Conservation (phyloP, 2,329 filamentous ascomycete species). For the Chrysosporium queenslandicum region DNA sequence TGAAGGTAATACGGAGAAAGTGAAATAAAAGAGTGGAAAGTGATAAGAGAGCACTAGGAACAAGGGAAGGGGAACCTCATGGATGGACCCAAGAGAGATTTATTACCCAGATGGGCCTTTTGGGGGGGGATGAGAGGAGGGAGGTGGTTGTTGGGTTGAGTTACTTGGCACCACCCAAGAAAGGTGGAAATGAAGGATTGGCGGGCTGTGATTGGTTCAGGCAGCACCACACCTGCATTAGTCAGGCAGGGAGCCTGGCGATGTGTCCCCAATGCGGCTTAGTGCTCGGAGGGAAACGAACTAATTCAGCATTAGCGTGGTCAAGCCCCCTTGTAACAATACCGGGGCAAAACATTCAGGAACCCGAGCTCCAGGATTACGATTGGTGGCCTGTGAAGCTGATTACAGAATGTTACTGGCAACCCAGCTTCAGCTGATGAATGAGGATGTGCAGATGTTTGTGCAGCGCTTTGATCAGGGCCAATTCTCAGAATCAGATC, state of each 20-base stretch:
- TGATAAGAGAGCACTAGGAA: neutral
- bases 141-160: conserved; percentile 1
- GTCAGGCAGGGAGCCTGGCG: conserved; percentile 5
- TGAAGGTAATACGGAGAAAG: neutral
- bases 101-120: conserved; percentile 3
- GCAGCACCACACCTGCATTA: conserved; percentile 1
- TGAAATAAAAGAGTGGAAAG: neutral
- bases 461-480: no score
- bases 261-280: conserved; percentile 1
- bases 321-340: conserved; percentile 3
- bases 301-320: conserved; percentile 1
- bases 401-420: no score
- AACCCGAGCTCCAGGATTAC: neutral
- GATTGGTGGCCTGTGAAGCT: no score
- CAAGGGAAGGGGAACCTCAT: neutral
- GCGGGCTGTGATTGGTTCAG: conserved; percentile 1
- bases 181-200: neutral
- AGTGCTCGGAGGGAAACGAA: conserved; percentile 8
- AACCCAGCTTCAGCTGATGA: no score
- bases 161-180: conserved; percentile 3
- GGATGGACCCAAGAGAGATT: conserved; percentile 6
- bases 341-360: conserved; percentile 12
- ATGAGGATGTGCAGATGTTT: no score
- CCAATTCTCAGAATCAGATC: no score
- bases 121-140: neutral